A percentile compares a stretch with the other conserved stretches of the same genome.
Conservation (phyloP, 148 eudicot species). For the Polygonum aviculare region DNA sequence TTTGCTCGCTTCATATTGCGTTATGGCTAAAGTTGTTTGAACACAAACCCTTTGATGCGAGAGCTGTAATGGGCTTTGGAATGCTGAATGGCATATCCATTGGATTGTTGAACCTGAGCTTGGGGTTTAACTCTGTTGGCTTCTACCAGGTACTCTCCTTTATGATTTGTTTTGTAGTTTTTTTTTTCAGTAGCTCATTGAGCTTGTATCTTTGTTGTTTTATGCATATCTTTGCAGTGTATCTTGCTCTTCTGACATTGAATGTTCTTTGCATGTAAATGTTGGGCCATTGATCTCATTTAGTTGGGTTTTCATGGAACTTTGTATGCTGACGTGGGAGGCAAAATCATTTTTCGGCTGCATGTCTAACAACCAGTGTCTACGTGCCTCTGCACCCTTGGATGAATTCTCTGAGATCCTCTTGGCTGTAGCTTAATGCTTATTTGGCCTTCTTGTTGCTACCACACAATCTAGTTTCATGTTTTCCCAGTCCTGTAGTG, state of each 20-base stretch:
- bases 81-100: conserved; percentile 58
- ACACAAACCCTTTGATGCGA: conserved; percentile 60
- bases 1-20: conserved; percentile 57
- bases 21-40: conserved; percentile 53
- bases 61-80: conserved; percentile 65
- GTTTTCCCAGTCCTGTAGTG: background rate
- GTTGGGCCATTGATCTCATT: background rate
- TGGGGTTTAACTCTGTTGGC: conserved; percentile 72
- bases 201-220: background rate
- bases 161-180: background rate
- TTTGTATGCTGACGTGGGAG: background rate
- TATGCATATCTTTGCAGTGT: background rate
- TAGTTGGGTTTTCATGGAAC: background rate
- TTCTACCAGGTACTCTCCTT: conserved; percentile 47
- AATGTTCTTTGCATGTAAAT: background rate
- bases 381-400: background rate
- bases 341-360: background rate
- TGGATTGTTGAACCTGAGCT: conserved; percentile 58
- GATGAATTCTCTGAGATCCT: background rate
- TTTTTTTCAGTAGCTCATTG: background rate
- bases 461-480: background rate
- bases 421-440: background rate
- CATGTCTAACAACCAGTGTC: background rate
- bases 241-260: background rate
- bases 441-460: background rate